A percentile compares a stretch with the other conserved stretches of the same genome.
phyloP scores from a whole-genome alignment of 768 basidiomycete species.

The Phylloporus sp. region DNA sequence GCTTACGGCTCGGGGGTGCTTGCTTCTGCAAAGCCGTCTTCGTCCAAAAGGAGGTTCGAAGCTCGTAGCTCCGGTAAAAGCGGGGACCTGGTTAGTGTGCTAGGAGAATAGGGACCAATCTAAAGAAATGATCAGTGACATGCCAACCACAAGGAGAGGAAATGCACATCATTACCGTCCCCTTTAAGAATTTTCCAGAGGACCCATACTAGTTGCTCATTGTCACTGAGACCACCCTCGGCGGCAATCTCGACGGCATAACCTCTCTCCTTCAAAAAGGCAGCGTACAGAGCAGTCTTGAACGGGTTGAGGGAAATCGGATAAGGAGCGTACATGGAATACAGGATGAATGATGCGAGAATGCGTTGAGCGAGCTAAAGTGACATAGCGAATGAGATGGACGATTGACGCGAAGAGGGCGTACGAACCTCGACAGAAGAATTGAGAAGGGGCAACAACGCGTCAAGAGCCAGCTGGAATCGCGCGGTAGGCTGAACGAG shows the following conservation, averaged over 20 bases:
- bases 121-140: constrained; percentile 25
- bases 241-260: constrained; percentile 49
- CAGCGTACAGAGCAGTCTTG: constrained; percentile 63
- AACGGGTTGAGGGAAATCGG: constrained; percentile 79
- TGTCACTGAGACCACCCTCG: constrained; percentile 46
- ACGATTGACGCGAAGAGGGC: constrained; percentile 6
- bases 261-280: constrained; percentile 65
- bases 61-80: constrained; percentile 72
- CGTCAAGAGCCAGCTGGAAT: constrained; percentile 81
- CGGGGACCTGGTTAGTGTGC: constrained; percentile 66
- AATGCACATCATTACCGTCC: constrained; percentile 69
- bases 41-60: constrained; percentile 63
- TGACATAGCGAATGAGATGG: constrained; percentile 14
- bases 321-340: constrained; percentile 74
- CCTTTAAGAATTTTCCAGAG: constrained; percentile 83
- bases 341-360: constrained; percentile 73
- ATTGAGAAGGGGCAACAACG: constrained; percentile 68
- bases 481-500: constrained; percentile 71
- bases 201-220: constrained; percentile 81
- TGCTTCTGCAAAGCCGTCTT: constrained; percentile 46
- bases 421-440: constrained; percentile 50
- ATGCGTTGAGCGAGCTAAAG: constrained; percentile 66
- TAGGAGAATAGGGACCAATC: constrained; percentile 81
- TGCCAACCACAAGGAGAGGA: neutral
- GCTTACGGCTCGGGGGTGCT: constrained; percentile 46